A percentile compares a stretch with the other conserved stretches of the same genome.
phyloP scores from a whole-genome alignment of 345 rosid species.

The Fremontodendron californicum region DNA sequence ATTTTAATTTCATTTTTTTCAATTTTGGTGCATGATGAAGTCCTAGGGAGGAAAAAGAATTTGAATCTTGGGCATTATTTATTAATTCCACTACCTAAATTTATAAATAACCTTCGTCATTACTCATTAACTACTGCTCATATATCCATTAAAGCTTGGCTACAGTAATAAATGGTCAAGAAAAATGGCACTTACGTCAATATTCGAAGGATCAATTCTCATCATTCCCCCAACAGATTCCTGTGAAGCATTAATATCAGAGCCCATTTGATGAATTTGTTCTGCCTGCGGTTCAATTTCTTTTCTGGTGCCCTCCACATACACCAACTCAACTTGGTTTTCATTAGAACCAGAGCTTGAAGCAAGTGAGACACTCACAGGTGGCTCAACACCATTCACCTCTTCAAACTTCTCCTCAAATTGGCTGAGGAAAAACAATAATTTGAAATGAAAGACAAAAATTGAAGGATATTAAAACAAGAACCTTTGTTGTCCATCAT shows the following conservation, averaged over 20 bases:
- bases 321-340: slow-evolving; percentile 45
- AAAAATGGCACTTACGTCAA: slow-evolving; percentile 52
- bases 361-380: slow-evolving; percentile 46
- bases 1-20: background rate
- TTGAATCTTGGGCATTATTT: background rate
- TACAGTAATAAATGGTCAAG: background rate
- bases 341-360: slow-evolving; percentile 60
- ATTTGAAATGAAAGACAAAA: slow-evolving; percentile 10
- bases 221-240: slow-evolving; percentile 83
- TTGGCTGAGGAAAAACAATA: slow-evolving; percentile 43
- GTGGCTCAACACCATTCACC: slow-evolving; percentile 52
- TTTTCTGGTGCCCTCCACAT: slow-evolving; percentile 35
- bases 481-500: background rate
- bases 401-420: slow-evolving; percentile 92
- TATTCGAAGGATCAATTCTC: slow-evolving; percentile 77
- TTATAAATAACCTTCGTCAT: background rate
- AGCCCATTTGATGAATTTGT: slow-evolving; percentile 35
- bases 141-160: background rate
- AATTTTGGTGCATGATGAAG: background rate
- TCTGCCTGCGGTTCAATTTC: slow-evolving; percentile 41
- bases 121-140: background rate
- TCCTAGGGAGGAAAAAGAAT: background rate
- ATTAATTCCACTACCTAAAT: background rate
- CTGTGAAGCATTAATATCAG: slow-evolving; percentile 58
- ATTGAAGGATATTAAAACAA: slow-evolving; percentile 1